Conservation (phyloP, 768 basidiomycete species). For the Saitozyma sp. region DNA sequence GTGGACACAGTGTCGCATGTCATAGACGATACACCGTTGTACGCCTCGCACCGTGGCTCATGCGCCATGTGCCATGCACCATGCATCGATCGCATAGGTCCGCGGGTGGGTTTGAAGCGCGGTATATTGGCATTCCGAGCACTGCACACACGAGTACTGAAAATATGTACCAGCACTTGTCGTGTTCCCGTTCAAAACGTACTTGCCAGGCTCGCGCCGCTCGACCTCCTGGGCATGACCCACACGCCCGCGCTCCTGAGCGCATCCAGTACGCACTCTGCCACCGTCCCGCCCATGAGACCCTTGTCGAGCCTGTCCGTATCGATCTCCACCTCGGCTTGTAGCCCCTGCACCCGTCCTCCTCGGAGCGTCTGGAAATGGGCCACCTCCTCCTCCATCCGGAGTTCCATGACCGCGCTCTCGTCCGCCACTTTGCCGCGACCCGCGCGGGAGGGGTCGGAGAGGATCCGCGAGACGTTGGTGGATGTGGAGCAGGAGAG, state of each 20-base stretch:
- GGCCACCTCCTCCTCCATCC: conserved; percentile 16
- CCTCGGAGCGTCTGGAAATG: background rate
- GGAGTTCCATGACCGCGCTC: conserved; percentile 9
- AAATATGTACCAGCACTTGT: too few relatives aligned
- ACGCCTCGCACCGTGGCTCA: too few relatives aligned
- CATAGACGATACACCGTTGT: too few relatives aligned
- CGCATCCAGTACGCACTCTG: conserved; percentile 10
- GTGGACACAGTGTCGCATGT: too few relatives aligned
- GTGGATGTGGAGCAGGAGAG: conserved; percentile 9
- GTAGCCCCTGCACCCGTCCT: conserved; percentile 5
- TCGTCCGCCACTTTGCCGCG: conserved; percentile 7
- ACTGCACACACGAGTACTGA: too few relatives aligned
- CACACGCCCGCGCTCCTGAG: conserved; percentile 9
- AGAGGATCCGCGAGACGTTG: conserved; percentile 7
- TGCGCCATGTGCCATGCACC: too few relatives aligned
- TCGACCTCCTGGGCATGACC: background rate
- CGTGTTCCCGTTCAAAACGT: too few relatives aligned
- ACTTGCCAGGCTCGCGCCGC: too few relatives aligned
- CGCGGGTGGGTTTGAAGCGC: too few relatives aligned
- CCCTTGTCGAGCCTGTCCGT: conserved; percentile 8
- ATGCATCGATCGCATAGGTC: too few relatives aligned
- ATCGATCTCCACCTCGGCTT: conserved; percentile 14
- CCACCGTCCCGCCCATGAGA: conserved; percentile 10
- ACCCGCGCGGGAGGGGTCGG: conserved; percentile 1
- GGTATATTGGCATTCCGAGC: too few relatives aligned